These are phyloP conservation scores for Termitomyces sp. DNA, from an alignment of 768 basidiomycete genomes.

Conservation along the genomic window DNA sequence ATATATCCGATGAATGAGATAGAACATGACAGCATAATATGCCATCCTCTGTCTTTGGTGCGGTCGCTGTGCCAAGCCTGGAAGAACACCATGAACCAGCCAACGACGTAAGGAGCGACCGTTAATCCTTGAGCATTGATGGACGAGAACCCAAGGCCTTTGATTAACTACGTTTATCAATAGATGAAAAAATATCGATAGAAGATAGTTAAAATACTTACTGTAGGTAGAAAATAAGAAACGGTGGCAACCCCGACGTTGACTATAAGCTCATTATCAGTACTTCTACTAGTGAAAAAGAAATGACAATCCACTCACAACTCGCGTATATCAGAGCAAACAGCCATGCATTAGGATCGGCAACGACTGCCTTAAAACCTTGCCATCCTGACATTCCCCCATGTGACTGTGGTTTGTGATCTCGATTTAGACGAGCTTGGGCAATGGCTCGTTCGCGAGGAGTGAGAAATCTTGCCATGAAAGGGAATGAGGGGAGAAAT, in stretches of 20 bases:
- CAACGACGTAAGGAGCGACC: conserved; percentile 53
- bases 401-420: conserved; percentile 55
- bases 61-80: conserved; percentile 55
- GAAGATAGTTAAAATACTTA: conserved; percentile 17
- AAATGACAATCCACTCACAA: conserved; percentile 30
- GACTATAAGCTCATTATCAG: conserved; percentile 24
- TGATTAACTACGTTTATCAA: conserved; percentile 38
- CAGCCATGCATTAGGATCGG: conserved; percentile 49
- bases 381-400: conserved; percentile 56
- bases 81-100: conserved; percentile 53
- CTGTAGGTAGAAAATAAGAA: conserved; percentile 55
- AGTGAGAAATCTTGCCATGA: conserved; percentile 48
- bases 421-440: conserved; percentile 50
- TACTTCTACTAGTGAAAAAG: neutral
- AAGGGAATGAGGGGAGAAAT: conserved; percentile 55
- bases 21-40: conserved; percentile 47
- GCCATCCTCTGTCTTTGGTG: conserved; percentile 51
- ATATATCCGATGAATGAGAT: conserved; percentile 50
- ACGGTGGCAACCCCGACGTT: conserved; percentile 56
- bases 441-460: conserved; percentile 53
- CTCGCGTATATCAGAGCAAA: conserved; percentile 51
- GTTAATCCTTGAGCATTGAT: conserved; percentile 58
- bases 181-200: neutral
- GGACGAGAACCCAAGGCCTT: conserved; percentile 50
- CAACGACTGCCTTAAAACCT: conserved; percentile 49